phyloP scores from a whole-genome alignment of 1,139 yeast genomes.

The Taiozyma sp. region DNA sequence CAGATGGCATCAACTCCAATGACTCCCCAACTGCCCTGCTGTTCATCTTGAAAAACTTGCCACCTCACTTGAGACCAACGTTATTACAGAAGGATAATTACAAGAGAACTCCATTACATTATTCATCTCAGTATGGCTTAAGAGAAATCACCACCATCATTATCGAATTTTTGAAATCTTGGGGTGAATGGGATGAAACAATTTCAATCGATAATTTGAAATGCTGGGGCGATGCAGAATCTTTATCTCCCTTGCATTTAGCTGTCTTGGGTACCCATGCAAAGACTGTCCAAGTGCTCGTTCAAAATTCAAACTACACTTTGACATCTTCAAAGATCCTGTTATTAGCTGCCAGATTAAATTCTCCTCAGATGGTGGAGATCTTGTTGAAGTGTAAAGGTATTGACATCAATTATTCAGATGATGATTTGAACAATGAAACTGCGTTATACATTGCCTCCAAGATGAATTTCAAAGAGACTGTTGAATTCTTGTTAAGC shows the following conservation, averaged over 20 bases:
- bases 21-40: constrained; percentile 49
- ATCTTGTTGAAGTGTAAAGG: constrained; percentile 52
- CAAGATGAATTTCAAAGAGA: constrained; percentile 49
- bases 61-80: constrained; percentile 44
- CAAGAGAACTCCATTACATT: constrained; percentile 82
- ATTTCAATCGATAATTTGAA: constrained; percentile 53
- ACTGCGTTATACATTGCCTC: constrained; percentile 80
- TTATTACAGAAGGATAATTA: constrained; percentile 69
- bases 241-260: constrained; percentile 75
- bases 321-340: constrained; percentile 47
- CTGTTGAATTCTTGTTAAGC: constrained; percentile 52
- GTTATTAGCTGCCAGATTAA: constrained; percentile 66
- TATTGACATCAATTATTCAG: constrained; percentile 59
- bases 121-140: constrained; percentile 84
- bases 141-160: constrained; percentile 55
- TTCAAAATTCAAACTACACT: constrained; percentile 38
- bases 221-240: constrained; percentile 82
- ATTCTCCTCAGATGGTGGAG: constrained; percentile 51
- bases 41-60: constrained; percentile 48
- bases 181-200: constrained; percentile 44
- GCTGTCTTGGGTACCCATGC: constrained; percentile 85
- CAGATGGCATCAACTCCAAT: constrained; percentile 56
- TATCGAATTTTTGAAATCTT: constrained; percentile 43
- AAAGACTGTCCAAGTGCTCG: constrained; percentile 57
- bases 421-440: constrained; percentile 54